A percentile compares a stretch with the other conserved stretches of the same genome.
Evolutionary conservation across 2,329 filamentous ascomycete genomes (phyloP).

Genomic region (Colletotrichum caudatum): DNA sequence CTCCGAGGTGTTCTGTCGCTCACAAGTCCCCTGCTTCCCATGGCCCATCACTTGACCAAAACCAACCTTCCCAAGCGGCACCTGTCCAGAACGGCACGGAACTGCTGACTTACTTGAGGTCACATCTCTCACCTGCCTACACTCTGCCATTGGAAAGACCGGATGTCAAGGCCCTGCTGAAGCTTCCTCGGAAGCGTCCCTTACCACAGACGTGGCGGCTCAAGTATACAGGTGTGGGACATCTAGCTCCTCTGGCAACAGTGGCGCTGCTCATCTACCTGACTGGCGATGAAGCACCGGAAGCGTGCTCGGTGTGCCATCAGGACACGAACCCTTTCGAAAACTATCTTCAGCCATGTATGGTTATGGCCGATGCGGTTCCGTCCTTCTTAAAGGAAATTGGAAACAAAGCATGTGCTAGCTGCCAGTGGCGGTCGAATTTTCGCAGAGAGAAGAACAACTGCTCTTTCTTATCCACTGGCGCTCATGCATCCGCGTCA

Average conservation of each 20-base stretch:
- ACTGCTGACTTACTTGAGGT: slow-evolving; percentile 5
- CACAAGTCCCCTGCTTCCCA: background rate
- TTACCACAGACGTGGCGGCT: slow-evolving; percentile 14
- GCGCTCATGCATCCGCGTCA: background rate
- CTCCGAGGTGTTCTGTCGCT: background rate
- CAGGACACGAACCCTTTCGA: background rate
- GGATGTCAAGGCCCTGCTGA: slow-evolving; percentile 29
- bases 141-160: slow-evolving; percentile 27
- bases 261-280: slow-evolving; percentile 36
- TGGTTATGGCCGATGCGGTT: slow-evolving; percentile 46
- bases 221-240: slow-evolving; percentile 17
- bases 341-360: slow-evolving; percentile 43
- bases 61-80: background rate
- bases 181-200: slow-evolving; percentile 20
- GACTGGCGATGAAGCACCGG: slow-evolving; percentile 23
- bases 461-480: slow-evolving; percentile 45
- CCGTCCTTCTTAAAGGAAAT: slow-evolving; percentile 38
- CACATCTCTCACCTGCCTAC: slow-evolving; percentile 11
- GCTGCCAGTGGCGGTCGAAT: slow-evolving; percentile 49
- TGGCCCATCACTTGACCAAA: background rate
- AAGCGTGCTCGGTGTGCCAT: slow-evolving; percentile 16
- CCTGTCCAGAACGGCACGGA: background rate
- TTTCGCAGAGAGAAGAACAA: slow-evolving; percentile 44
- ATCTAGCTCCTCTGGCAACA: slow-evolving; percentile 4
- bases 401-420: slow-evolving; percentile 47